These are phyloP conservation scores for Heteromeles arbutifolia DNA, from an alignment of 306 rosid genomes.

Conservation along the genomic window DNA sequence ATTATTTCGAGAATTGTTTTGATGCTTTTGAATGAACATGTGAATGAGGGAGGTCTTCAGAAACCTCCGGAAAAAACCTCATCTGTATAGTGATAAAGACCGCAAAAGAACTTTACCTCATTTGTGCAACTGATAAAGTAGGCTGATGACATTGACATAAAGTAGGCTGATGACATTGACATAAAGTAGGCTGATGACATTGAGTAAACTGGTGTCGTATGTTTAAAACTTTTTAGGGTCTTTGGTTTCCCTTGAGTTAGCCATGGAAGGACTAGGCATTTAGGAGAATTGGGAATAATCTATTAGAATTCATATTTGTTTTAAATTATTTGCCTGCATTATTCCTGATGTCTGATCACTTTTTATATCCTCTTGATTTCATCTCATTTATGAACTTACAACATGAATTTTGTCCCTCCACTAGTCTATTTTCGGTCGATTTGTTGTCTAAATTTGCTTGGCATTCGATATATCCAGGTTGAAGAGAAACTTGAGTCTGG, in stretches of 20 bases:
- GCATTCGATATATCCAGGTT: conserved; percentile 39
- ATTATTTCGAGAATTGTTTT: too few species aligned
- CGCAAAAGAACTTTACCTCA: background rate
- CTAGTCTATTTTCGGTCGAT: background rate
- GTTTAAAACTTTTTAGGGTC: background rate
- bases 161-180: background rate
- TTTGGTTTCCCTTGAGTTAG: background rate
- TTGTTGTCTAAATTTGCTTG: conserved; percentile 18
- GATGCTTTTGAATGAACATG: background rate
- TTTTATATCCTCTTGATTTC: background rate
- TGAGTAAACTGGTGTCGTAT: background rate
- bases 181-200: background rate
- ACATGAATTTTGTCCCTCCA: background rate
- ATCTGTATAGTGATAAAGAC: background rate
- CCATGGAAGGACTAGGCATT: background rate
- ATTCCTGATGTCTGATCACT: background rate
- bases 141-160: background rate
- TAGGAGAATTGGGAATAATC: background rate
- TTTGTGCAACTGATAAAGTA: background rate
- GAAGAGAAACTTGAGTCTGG: conserved; percentile 98
- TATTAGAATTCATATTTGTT: background rate
- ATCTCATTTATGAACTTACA: background rate
- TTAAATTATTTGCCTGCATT: background rate
- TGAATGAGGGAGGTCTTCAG: background rate
- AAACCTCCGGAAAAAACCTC: background rate